Evolutionary conservation across 768 basidiomycete species (phyloP), one percentile per base, ranked within the genome.

Genomic region (Naganishia vishniacii): DNA sequence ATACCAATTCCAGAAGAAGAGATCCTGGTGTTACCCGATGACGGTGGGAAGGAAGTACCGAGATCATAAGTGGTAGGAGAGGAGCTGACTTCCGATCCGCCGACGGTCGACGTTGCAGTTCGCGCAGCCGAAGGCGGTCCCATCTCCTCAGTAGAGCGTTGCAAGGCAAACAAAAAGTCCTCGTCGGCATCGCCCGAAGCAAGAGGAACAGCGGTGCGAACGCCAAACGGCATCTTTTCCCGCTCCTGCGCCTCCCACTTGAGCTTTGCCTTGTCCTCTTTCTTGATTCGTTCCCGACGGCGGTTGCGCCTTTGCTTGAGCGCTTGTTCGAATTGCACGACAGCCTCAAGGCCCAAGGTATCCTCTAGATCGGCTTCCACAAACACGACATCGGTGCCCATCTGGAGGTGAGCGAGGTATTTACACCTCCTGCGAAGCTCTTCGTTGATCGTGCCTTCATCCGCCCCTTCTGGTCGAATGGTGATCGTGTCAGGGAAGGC

Each of bases 351-450:
- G 31, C 90, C 88, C 20, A 97, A 88, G 37, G 93, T 88, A 7
- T 80, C 81, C 63, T 83, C 81, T 18, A 98, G 79, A 73, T 94
- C 87, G 8, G 90, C 85, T 77, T 99, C 93, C 60, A 97, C 80
- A 77, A 97, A 97, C 25, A 91, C 87, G 47, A 97, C 90, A 71
- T 98, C 93, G 40, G 90, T 86, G 46, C 89, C 86, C 63, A 90
- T 86, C 3, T 93, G 89, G 70, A 97, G 82, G 77, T 98, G 93
- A 3, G 85, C 85, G 66, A 99, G 86, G 76, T 97, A 98, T 75
- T 93, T 94, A 81, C 91, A 97, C 32, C 93, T 86, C 77, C 91
- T 89, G 49, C 93, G 86, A 28, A 99, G 81, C 65, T 95, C 92
- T 65, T 93, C 92, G 75, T 94, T 89, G 68, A 99, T 75, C 13